Evolutionary conservation across 164 flowering plant genomes (phyloP), one percentile per base, ranked within the genome.

Genomic region (Chloranthus sessilifolius): DNA sequence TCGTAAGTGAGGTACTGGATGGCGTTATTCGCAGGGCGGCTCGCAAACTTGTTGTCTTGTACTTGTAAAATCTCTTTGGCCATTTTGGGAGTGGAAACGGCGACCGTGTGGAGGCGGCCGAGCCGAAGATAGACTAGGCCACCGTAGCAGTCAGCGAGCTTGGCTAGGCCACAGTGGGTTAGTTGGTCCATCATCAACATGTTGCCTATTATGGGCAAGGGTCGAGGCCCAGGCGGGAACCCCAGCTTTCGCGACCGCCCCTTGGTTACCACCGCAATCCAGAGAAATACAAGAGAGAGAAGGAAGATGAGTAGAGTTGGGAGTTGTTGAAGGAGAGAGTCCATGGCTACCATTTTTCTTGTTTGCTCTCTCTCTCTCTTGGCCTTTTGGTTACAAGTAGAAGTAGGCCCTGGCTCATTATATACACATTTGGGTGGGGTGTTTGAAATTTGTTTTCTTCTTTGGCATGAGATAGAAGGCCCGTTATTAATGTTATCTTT

Each of bases 131-230:
- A 75, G 40, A 76, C 45, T 14, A 88, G 15, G 0, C 95, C 92
- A n/a, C 97, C 97, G 52, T 83, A 82, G 5, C 44, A 19, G 11
- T 75, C 55, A 12, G 77, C 80, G 4, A 88, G 76, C 3, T 59
- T 49, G 33, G 95, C 89, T 0, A 88, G 79, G 3, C 97, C 95
- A 0, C 89, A 80, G 69, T 88, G 97, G 17, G 91, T 85, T 21
- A 88, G 58, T 53, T 88, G 78, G 61, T 81, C 89, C 83, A 83
- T 77, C 73, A 85, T 68, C 23, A 20, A 1, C 89, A 88, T 79
- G 78, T 83, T 81, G 1, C 96, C 96, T 27, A 88, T 65, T 19
- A 85, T 12, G 1, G 96, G 96, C 7, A 72, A 55, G 11, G 85
- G 82, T 16, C 16, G 60, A 0, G 96, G 96, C 0, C 96, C 96